Evolutionary conservation across 345 rosid genomes (phyloP).

Genomic region (Gossypium sturtianum): DNA sequence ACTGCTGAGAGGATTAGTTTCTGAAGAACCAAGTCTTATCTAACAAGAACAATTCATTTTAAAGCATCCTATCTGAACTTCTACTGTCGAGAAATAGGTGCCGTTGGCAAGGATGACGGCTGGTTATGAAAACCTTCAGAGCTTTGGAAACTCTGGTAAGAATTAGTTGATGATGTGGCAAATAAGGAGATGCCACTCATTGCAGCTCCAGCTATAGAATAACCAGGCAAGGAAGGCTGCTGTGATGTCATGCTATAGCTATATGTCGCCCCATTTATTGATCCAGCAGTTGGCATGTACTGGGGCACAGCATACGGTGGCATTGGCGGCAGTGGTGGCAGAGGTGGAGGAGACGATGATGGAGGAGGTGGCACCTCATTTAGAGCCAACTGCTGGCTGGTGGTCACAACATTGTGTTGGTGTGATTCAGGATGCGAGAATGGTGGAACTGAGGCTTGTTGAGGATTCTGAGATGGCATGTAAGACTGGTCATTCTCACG

Average conservation of each 20-base stretch:
- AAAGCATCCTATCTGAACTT: background rate
- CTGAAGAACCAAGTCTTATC: slow-evolving; percentile 1
- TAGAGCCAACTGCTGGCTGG: slow-evolving; percentile 27
- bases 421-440: slow-evolving; percentile 29
- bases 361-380: slow-evolving; percentile 52
- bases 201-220: slow-evolving; percentile 32
- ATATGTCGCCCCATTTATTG: slow-evolving; percentile 41
- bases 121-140: slow-evolving; percentile 68
- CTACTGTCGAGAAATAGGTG: slow-evolving; percentile 69
- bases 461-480: slow-evolving; percentile 39
- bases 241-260: slow-evolving; percentile 46
- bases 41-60: background rate
- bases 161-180: slow-evolving; percentile 32
- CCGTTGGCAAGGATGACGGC: slow-evolving; percentile 50
- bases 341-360: slow-evolving; percentile 45
- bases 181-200: slow-evolving; percentile 43
- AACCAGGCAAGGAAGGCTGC: slow-evolving; percentile 36
- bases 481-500: slow-evolving; percentile 48
- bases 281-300: slow-evolving; percentile 50
- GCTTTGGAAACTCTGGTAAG: slow-evolving; percentile 59
- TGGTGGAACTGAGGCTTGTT: slow-evolving; percentile 21
- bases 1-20: slow-evolving; percentile 4
- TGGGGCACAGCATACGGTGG: slow-evolving; percentile 50
- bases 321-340: slow-evolving; percentile 53
- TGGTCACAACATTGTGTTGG: slow-evolving; percentile 22